phyloP scores from a whole-genome alignment of 192 early-diverging fungal species.

The Dispira parvispora region DNA sequence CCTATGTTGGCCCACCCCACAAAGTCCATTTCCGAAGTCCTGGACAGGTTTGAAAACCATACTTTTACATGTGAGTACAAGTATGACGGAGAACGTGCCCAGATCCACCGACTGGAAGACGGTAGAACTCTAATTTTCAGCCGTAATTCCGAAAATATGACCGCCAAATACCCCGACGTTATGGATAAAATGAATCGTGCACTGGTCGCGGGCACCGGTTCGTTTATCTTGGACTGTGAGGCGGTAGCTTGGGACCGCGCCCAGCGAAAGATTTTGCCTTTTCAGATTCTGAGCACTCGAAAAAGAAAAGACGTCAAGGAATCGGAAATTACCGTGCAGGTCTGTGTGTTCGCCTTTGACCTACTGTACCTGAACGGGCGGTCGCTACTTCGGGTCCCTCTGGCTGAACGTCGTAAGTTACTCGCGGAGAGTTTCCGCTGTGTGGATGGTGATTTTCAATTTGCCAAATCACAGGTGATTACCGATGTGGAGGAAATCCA shows the following conservation, averaged over 20 bases:
- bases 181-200: slow-evolving; percentile 58
- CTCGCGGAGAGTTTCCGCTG: slow-evolving; percentile 54
- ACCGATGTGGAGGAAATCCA: slow-evolving; percentile 88
- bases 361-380: slow-evolving; percentile 85
- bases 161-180: slow-evolving; percentile 86
- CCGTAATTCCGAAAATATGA: slow-evolving; percentile 90
- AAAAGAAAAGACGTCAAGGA: slow-evolving; percentile 89
- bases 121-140: slow-evolving; percentile 74
- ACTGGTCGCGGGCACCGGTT: slow-evolving; percentile 40
- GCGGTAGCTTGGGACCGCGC: slow-evolving; percentile 90
- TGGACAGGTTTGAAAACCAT: slow-evolving; percentile 84
- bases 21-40: slow-evolving; percentile 76
- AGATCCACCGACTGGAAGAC: slow-evolving; percentile 74
- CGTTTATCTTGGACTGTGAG: slow-evolving; percentile 96
- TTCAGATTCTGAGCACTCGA: slow-evolving; percentile 89
- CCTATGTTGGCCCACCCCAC: slow-evolving; percentile 99
- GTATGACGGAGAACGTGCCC: slow-evolving; percentile 92
- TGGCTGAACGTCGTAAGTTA: slow-evolving; percentile 57
- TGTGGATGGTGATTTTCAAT: slow-evolving; percentile 72
- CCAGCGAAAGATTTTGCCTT: slow-evolving; percentile 79
- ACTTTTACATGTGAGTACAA: slow-evolving; percentile 97
- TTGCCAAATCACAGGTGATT: slow-evolving; percentile 71
- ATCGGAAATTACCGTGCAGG: slow-evolving; percentile 83
- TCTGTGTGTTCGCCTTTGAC: slow-evolving; percentile 96
- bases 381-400: slow-evolving; percentile 60